Conservation (phyloP, 805 yeast genomes). For the Blastobotrys chiropterorum region DNA sequence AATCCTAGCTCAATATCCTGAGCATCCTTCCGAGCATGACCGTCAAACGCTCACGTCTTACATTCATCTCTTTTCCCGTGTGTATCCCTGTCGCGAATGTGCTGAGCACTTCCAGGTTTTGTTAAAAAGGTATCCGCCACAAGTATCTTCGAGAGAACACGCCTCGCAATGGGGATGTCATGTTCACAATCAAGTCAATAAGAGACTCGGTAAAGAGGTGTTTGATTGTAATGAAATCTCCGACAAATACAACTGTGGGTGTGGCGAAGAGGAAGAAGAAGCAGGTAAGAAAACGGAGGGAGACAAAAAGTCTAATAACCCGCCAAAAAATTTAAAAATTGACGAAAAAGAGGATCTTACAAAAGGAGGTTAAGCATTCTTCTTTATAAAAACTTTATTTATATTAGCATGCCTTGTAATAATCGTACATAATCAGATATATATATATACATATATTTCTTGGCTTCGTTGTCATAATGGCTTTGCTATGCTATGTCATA, state of each 20-base stretch:
- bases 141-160: conserved; percentile 60
- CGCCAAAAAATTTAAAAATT: neutral
- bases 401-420: neutral
- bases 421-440: neutral
- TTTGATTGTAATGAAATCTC: conserved; percentile 83
- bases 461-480: neutral
- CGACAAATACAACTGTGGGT: conserved; percentile 95
- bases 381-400: neutral
- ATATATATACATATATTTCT: neutral
- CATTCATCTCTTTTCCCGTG: conserved; percentile 73
- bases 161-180: conserved; percentile 98
- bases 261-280: conserved; percentile 60
- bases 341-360: conserved; percentile 4
- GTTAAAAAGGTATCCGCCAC: conserved; percentile 75
- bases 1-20: conserved; percentile 87
- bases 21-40: conserved; percentile 60
- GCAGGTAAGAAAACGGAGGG: conserved; percentile 27
- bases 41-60: conserved; percentile 56
- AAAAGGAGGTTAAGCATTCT: conserved; percentile 4
- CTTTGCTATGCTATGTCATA: neutral
- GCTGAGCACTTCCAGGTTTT: conserved; percentile 81
- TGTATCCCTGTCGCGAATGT: conserved; percentile 89
- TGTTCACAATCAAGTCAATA: conserved; percentile 82
- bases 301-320: conserved; percentile 19
- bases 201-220: conserved; percentile 54